phyloP scores from a whole-genome alignment of 1,139 yeast species.

The Saccharomycopsis phalli region DNA sequence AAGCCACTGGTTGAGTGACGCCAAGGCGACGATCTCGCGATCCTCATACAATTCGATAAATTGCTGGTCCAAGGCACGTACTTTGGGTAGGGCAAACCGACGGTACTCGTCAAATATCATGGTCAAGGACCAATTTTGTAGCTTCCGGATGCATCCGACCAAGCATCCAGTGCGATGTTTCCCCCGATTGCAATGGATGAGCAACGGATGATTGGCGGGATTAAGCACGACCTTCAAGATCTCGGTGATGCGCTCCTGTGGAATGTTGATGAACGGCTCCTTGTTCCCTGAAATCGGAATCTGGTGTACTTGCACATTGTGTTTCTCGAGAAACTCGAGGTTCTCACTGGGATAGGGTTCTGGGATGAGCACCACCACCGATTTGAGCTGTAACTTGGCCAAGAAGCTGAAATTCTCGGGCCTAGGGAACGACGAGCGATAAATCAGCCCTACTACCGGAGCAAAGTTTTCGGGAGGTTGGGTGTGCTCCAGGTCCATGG shows the following conservation, averaged over 20 bases:
- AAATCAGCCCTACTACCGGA: conserved; percentile 69
- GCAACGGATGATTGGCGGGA: conserved; percentile 81
- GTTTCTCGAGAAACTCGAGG: conserved; percentile 46
- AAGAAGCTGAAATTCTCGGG: conserved; percentile 71
- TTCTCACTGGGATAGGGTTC: conserved; percentile 86
- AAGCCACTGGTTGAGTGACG: conserved; percentile 45
- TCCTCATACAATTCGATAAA: conserved; percentile 84
- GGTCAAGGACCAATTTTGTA: conserved; percentile 88
- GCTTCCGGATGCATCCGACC: conserved; percentile 80
- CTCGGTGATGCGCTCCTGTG: conserved; percentile 65
- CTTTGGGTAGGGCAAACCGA: conserved; percentile 90
- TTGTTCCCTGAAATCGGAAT: conserved; percentile 94
- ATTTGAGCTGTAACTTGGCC: conserved; percentile 50
- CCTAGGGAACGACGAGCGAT: conserved; percentile 85
- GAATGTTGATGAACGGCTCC: conserved; percentile 84
- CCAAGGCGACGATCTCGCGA: conserved; percentile 44
- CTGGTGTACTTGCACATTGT: conserved; percentile 67
- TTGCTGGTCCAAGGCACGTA: conserved; percentile 90
- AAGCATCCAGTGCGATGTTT: conserved; percentile 95
- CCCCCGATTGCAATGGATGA: conserved; percentile 93
- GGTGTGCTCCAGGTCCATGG: background rate
- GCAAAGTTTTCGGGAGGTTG: conserved; percentile 91
- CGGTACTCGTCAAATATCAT: conserved; percentile 94
- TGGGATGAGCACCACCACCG: conserved; percentile 77
- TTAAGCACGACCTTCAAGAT: conserved; percentile 76